phyloP scores from a whole-genome alignment of 345 rosid species.

The Cochlearia excelsa region DNA sequence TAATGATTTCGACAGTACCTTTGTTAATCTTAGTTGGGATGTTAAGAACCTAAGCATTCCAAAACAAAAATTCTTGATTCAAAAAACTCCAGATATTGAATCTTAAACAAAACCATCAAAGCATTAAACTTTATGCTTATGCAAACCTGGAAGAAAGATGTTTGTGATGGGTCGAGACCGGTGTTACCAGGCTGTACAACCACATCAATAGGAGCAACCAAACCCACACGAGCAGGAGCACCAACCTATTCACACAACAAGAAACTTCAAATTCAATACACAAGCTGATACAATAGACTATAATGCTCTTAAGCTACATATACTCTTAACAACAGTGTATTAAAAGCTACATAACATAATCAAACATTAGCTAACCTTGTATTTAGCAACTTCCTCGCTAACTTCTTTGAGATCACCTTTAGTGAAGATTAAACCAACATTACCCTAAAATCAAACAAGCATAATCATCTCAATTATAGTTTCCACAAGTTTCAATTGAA shows the following conservation, averaged over 20 bases:
- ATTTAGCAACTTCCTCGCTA: slow-evolving; percentile 85
- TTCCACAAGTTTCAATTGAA: background rate
- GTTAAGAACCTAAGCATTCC: slow-evolving; percentile 60
- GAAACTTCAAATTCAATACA: background rate
- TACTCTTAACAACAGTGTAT: no score
- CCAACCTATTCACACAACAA: slow-evolving; percentile 57
- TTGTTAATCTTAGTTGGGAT: slow-evolving; percentile 95
- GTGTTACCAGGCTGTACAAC: slow-evolving; percentile 98
- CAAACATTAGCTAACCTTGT: slow-evolving; percentile 53
- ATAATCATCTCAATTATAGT: background rate
- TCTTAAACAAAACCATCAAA: background rate
- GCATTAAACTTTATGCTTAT: background rate
- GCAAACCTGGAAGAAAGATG: slow-evolving; percentile 89
- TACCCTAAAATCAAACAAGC: slow-evolving; percentile 46
- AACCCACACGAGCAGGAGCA: slow-evolving; percentile 99
- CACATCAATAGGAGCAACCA: slow-evolving; percentile 93
- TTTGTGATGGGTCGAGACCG: slow-evolving; percentile 96
- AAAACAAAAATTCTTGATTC: background rate
- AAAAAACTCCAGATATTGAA: background rate
- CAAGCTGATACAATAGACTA: background rate
- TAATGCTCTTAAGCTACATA: background rate
- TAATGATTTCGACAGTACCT: slow-evolving; percentile 90
- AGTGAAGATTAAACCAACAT: slow-evolving; percentile 84
- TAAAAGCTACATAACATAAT: background rate
- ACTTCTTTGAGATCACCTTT: slow-evolving; percentile 94